phyloP scores from a whole-genome alignment of 1,139 yeast genomes.

The Debaryomycetaceae sp. region DNA sequence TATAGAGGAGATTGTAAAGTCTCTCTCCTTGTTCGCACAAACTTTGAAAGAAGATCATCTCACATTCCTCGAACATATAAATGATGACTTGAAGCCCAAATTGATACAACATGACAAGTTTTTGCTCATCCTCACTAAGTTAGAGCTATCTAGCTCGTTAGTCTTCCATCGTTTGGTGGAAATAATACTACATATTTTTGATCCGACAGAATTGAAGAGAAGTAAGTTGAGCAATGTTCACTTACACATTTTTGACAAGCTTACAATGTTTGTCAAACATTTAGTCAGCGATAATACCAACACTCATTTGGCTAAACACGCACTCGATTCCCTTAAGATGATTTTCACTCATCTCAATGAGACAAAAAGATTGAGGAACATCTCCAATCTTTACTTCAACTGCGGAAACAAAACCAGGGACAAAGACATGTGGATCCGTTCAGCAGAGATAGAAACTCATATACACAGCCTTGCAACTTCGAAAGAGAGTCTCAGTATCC shows the following conservation, averaged over 20 bases:
- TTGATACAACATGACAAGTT: neutral
- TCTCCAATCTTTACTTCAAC: conserved; percentile 23
- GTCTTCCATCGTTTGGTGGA: neutral
- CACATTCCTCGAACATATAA: neutral
- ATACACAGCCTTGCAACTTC: conserved; percentile 9
- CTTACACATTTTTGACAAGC: conserved; percentile 19
- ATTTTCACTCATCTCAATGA: conserved; percentile 18
- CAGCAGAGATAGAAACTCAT: conserved; percentile 20
- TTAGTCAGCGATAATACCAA: conserved; percentile 4
- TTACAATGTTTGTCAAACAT: conserved; percentile 15
- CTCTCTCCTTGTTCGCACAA: neutral
- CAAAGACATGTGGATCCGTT: conserved; percentile 10
- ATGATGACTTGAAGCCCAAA: neutral
- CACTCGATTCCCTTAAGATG: conserved; percentile 9
- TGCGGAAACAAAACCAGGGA: conserved; percentile 11
- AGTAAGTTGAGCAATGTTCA: conserved; percentile 14
- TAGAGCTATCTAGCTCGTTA: neutral
- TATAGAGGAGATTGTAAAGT: neutral
- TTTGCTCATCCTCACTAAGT: neutral
- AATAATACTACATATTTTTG: neutral
- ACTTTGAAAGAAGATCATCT: neutral
- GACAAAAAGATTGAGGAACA: conserved; percentile 25
- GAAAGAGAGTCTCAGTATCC: conserved; percentile 8
- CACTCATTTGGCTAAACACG: neutral
- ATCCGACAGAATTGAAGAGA: neutral